Conservation (phyloP, 257 asterid species). For the Asclepias syriaca region DNA sequence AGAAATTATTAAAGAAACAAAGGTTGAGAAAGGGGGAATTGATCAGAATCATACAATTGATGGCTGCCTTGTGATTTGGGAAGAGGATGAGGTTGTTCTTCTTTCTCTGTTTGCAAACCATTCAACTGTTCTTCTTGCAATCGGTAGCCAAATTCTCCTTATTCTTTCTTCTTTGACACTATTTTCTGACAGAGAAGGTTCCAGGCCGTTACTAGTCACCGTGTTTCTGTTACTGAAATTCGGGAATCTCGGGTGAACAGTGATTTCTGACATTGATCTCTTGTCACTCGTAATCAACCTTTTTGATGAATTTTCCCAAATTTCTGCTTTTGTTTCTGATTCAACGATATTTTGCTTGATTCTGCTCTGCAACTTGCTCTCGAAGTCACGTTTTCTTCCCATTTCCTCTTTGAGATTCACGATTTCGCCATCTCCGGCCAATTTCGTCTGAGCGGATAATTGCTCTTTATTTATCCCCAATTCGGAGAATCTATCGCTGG, state of each 20-base stretch:
- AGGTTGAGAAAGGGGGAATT: neutral
- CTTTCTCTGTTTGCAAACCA: conserved; percentile 76
- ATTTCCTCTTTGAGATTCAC: conserved; percentile 26
- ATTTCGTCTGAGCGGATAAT: neutral
- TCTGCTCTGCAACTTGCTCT: conserved; percentile 26
- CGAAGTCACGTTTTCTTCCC: conserved; percentile 26
- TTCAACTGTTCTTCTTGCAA: conserved; percentile 67
- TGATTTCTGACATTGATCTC: conserved; percentile 71
- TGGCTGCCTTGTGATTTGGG: conserved; percentile 22
- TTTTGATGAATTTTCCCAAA: conserved; percentile 14
- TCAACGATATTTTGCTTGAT: conserved; percentile 18
- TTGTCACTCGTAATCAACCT: conserved; percentile 15
- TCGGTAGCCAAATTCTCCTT: conserved; percentile 71
- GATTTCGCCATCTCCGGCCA: conserved; percentile 9
- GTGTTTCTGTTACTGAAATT: conserved; percentile 1
- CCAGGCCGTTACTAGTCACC: conserved; percentile 8
- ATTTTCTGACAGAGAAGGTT: conserved; percentile 8
- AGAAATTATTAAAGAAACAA: neutral
- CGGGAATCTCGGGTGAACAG: conserved; percentile 50
- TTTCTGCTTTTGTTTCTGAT: conserved; percentile 1
- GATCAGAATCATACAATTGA: conserved; percentile 16
- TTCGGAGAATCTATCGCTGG: conserved; percentile 24
- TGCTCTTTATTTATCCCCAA: conserved; percentile 8
- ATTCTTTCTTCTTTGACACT: conserved; percentile 39
- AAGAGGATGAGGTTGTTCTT: conserved; percentile 24